Evolutionary conservation across 1,284 basidiomycete genomes (phyloP), one percentile per base, ranked within the genome.

Genomic region (Exsudoporus floridanus): DNA sequence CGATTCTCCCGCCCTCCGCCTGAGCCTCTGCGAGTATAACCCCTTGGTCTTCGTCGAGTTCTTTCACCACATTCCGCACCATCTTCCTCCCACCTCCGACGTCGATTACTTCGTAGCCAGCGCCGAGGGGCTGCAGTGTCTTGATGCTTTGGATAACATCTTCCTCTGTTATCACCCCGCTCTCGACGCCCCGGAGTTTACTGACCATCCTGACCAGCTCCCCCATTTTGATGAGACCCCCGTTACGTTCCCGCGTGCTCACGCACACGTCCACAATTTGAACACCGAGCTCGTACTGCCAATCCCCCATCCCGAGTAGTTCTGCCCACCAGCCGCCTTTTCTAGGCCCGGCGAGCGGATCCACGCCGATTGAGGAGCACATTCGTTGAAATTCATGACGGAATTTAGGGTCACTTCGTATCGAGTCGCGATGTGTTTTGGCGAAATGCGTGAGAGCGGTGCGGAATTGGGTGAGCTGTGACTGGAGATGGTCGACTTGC

Each of bases 211-310:
- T 72, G 18, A 97, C 78, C 38, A 99, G 77, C 69, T 98, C 94
- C 12, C 80, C 77, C 79, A 98, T 84, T 60, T 90, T 88, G 50
- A 99, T 94, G 48, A 98, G 74, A 0, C 97, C 96, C 0, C 97
- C 96, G 60, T 98, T 98, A 39, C 85, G 74, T 52, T 89, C 86
- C 39, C 95, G 77, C 9, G 92, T 96, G 66, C 84, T 88, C 30
- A 98, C 87, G 64, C 96, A 98, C 16, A 99, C 84, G 68, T 99
- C 96, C 44, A 99, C 94, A 57, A 99, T 90, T 75, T 99, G 96
- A 25, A 98, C 92, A 3, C 93, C 93, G 1, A 99, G 82, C 64
- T 97, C 95, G 69, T 93, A 92, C 64, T 94, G 90, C 92, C 93
- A 99, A 69, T 99, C 97, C 7, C 92, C 86, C 46, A 91, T 70